Evolutionary conservation across 768 basidiomycete species (phyloP), one percentile per base, ranked within the genome.

Genomic region (Astraeus odoratus): DNA sequence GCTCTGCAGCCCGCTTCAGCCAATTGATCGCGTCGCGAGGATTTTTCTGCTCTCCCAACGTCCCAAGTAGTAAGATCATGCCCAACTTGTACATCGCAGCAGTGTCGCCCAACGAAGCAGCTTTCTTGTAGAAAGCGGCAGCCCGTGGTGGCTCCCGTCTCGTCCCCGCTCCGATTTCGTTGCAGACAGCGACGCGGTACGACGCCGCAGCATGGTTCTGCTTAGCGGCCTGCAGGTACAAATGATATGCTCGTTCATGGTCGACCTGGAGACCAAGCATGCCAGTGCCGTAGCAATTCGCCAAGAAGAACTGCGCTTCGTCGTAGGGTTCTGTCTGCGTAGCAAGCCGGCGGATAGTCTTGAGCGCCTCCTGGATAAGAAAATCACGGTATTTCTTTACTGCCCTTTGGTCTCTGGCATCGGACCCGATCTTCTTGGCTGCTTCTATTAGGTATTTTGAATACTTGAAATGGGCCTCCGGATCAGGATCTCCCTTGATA

Each of bases 1-100:
- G 95, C 54, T 92, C 86, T 3, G 93, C 94, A 1, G 96, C 96
- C 19, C 93, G 79, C 54, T 86, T 84, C 45, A 99, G 72, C 96
- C 96, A 99, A 47, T 81, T 84, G 52, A 95, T 79, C 5, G 93
- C 94, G 60, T 99, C 96, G 25, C 93, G 80, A 1, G 81, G 81
- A 60, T 96, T 96, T 51, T 77, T 81, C 45, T 75, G 78, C 62
- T 94, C 90, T 20, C 81, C 85, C 4, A 97, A 74, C 13, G 80
- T 67, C 9, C 94, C 95, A 27, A 88, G 78, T 18, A 98, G 73
- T 24, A 96, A 75, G 51, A 97, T 87, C 85, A 96, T 94, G n/a
- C 93, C 93, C n/a, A 99, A 80, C 65, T 98, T 98, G 72, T 96
- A 98, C 96, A 98, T 99, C 3, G 93, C 96, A 22, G 95, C 83